Percentiles rank a stretch among this genome's conserved stretches.
These are phyloP conservation scores for Corchorus capsularis DNA, from an alignment of 345 rosid species.

Conservation along the genomic window DNA sequence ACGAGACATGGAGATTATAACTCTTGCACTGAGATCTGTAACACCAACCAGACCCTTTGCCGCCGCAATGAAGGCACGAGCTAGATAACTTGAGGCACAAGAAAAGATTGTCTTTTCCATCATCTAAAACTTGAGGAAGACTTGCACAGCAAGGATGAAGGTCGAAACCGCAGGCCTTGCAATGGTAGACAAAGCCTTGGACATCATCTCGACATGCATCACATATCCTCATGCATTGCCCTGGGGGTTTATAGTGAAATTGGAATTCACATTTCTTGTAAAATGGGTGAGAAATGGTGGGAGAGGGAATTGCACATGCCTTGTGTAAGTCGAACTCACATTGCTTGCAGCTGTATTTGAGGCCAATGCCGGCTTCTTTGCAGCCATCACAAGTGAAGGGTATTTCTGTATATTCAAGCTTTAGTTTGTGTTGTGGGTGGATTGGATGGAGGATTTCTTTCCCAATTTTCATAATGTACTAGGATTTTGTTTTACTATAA, in stretches of 20 bases:
- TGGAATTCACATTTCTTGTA: constrained; percentile 39
- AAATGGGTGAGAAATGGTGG: constrained; percentile 36
- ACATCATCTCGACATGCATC: constrained; percentile 42
- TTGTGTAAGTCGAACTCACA: constrained; percentile 52
- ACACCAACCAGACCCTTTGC: constrained; percentile 43
- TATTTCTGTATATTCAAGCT: constrained; percentile 40
- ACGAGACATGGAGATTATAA: constrained; percentile 50
- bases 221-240: constrained; percentile 27
- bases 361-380: constrained; percentile 51
- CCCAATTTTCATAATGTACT: constrained; percentile 39
- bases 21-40: constrained; percentile 43
- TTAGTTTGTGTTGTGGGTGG: constrained; percentile 44
- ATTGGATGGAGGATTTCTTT: constrained; percentile 50
- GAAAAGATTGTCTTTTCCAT: constrained; percentile 39
- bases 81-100: constrained; percentile 30
- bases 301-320: constrained; percentile 34
- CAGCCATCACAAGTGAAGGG: constrained; percentile 56
- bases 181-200: constrained; percentile 46
- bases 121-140: constrained; percentile 42
- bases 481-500: background rate
- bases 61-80: constrained; percentile 41
- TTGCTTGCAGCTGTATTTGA: constrained; percentile 38
- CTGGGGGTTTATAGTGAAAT: constrained; percentile 30
- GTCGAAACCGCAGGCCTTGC: constrained; percentile 42
- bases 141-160: constrained; percentile 52